Conservation (phyloP, 2,329 filamentous ascomycete species). For the Neofusicoccum umdonicola region DNA sequence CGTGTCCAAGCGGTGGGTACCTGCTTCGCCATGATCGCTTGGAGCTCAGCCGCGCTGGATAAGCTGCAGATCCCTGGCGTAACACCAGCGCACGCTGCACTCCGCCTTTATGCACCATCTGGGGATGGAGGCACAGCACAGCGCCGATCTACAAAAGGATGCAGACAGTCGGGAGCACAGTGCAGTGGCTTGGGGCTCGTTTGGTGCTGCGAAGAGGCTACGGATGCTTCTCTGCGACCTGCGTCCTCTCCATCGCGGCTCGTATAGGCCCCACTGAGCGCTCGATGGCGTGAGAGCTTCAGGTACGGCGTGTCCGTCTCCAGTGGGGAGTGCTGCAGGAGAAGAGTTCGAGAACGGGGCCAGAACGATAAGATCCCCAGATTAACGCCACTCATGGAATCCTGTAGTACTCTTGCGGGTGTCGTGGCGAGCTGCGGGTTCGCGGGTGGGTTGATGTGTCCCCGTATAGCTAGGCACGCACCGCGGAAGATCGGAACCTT, state of each 20-base stretch:
- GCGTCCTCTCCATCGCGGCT: background rate
- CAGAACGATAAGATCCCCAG: constrained; percentile 12
- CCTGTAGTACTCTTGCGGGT: background rate
- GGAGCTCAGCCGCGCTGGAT: background rate
- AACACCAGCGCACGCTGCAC: background rate
- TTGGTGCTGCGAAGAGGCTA: background rate
- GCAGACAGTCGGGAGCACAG: background rate
- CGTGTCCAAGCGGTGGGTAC: constrained; percentile 7
- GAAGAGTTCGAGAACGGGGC: constrained; percentile 3
- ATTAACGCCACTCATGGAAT: constrained; percentile 2
- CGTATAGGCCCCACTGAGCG: constrained; percentile 4
- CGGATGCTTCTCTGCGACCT: background rate
- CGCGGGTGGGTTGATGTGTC: constrained; percentile 8
- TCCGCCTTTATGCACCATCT: background rate
- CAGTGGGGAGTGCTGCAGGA: background rate
- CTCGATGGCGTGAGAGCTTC: constrained; percentile 6
- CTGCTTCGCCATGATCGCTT: constrained; percentile 4
- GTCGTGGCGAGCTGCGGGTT: background rate
- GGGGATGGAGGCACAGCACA: background rate
- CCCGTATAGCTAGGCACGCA: constrained; percentile 1
- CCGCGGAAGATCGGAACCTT: constrained; percentile 4
- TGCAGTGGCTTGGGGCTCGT: background rate
- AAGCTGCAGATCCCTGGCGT: background rate
- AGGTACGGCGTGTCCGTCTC: background rate
- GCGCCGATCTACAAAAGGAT: background rate